Evolutionary conservation across 2,329 filamentous ascomycete species (phyloP), one percentile per base, ranked within the genome.

Genomic region (Neofusicoccum laricinum): DNA sequence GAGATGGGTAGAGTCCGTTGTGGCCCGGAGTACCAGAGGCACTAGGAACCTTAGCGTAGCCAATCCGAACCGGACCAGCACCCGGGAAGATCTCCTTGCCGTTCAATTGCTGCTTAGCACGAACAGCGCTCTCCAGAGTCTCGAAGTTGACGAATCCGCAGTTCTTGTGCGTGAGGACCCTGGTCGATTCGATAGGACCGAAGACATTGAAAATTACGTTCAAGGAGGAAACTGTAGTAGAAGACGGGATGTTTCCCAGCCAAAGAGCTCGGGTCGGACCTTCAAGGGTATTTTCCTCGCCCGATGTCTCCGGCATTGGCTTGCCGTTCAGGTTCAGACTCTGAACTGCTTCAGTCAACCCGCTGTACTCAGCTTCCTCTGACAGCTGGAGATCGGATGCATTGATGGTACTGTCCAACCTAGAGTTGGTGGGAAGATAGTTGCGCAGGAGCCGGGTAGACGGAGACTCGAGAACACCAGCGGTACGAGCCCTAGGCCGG

Each of bases 101-200:
- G 72, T 98, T 98, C 78, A 97, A 88, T 73, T 89, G 85, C 14
- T 88, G 88, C 76, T 94, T 96, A 15, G 95, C 95, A 66, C 92
- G 88, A 43, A 97, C 89, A 64, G 95, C 95, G 74, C 92, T 96
- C 68, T 98, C 93, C 34, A 95, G 80, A 65, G 87, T 89, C 78
- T 98, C 93, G 72, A 97, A 99, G 78, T 99, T 99, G 74, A 99
- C 94, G 71, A 99, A 99, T 2, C 94, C 95, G 75, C 95, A 99
- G 78, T 97, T 98, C 84, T 99, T 99, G 82, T 99, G 93, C 0
- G 95, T 98, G 67, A 99, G 83, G 4, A 99, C 95, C 68, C 95
- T 87, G 32, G 92, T 94, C 3, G 94, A 97, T 69, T 95, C 85
- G 67, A 99, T 97, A 2, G 90, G 86, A 10, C 95, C 95, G 69